Conservation (phyloP, 1,284 basidiomycete species). For the Tylopilus sp. region DNA sequence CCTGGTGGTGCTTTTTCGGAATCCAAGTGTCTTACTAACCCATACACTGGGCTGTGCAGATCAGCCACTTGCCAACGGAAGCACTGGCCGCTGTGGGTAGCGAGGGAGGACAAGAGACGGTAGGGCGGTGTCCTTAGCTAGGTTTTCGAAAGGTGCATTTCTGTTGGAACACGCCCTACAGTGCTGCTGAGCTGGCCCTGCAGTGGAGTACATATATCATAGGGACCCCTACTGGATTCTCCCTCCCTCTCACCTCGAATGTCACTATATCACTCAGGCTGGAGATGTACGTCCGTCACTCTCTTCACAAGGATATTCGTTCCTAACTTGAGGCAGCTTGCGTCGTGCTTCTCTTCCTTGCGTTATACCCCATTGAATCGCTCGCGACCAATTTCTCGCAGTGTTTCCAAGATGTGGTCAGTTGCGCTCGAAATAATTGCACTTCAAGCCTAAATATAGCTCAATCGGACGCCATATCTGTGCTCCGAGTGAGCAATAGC, state of each 20-base stretch:
- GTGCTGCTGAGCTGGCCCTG: not conserved
- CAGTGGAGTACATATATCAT: not conserved
- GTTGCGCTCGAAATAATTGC: slow-evolving; percentile 27
- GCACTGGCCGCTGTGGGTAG: no score
- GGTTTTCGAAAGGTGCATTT: no score
- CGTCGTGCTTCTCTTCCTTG: slow-evolving; percentile 4
- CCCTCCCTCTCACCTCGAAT: slow-evolving; percentile 9
- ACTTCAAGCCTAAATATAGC: slow-evolving; percentile 15
- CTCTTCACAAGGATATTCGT: slow-evolving; percentile 2
- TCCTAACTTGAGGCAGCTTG: slow-evolving; percentile 8
- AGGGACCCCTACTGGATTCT: not conserved
- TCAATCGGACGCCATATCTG: slow-evolving; percentile 17
- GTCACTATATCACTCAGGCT: not conserved
- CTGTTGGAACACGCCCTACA: not conserved
- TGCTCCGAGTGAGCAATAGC: slow-evolving; percentile 28
- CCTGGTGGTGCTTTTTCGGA: no score
- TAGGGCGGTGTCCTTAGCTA: no score
- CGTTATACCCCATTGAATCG: not conserved
- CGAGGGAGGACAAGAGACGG: no score
- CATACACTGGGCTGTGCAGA: not conserved
- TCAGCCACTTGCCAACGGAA: no score
- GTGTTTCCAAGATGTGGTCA: slow-evolving; percentile 19
- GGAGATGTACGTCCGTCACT: slow-evolving; percentile 17
- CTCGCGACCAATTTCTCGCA: slow-evolving; percentile 17
- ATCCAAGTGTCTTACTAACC: no score